Base-by-base conservation (phyloP, 2,329 filamentous ascomycete species). In the Fusarium floridanum region DNA sequence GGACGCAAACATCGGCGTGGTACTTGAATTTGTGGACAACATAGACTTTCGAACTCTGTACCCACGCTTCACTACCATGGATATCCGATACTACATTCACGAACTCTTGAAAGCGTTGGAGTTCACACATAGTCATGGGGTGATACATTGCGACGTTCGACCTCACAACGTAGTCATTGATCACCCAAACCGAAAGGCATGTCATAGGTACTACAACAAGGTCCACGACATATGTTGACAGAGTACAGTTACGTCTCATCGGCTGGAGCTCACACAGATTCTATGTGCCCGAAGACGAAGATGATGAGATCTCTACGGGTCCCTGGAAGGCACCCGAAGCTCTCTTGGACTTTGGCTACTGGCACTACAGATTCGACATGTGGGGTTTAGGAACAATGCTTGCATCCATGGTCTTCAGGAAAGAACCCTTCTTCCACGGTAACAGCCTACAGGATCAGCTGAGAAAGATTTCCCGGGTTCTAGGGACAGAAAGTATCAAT, bases 311-410 rank as follows among this genome's bases (percentile, higher is more conserved):
- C 2, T 29, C 32, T 1, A 37, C 72, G 4, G 66, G 70, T 10
- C 34, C 71, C 3, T 64, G 43, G 7, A 98, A 85, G 95, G 96
- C 7, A 95, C 97, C 0, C 94, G 71, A 99, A 82, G 87, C 98
- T 62, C 90, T 99, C 1, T 95, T 98, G 53, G 95, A 98, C 79
- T 98, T 96, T 86, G 95, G 98, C 81, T 95, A 97, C 84, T 98
- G 98, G 84, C 96, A 98, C 84, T 98, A 98, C 86, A 98, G 95
- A 66, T 88, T 99, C 61, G 97, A 99, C 82, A 98, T 99, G 95
- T 99, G 97, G 97, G 97, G 95, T 64, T 86, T 98, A 36, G 97
- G 97, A 27, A 95, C 96, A 76, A 99, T 99, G 97, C 98, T 98
- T 80, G 97, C 97, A 0, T 97, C 95, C 20, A 98, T 99, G 96